A percentile compares a stretch with the other conserved stretches of the same genome.
phyloP scores from a whole-genome alignment of 257 asterid species.

The Cynanchum wilfordii region DNA sequence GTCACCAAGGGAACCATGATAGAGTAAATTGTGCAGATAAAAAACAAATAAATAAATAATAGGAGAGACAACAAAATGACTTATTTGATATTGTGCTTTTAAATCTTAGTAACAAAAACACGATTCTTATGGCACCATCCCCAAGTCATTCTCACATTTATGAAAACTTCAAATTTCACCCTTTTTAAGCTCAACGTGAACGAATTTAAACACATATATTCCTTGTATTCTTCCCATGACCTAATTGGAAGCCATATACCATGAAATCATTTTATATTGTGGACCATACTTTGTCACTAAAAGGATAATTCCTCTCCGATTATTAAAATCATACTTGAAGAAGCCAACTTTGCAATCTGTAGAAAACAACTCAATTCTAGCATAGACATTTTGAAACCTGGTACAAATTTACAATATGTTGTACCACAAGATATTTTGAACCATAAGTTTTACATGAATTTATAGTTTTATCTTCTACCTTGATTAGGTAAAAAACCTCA shows the following conservation, averaged over 20 bases:
- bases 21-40: too few species aligned
- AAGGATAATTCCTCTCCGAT: too few species aligned
- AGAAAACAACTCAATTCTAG: too few species aligned
- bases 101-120: background rate
- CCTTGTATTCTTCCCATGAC: background rate
- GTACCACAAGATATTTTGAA: background rate
- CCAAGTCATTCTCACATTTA: background rate
- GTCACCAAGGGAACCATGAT: background rate
- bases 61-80: background rate
- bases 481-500: background rate
- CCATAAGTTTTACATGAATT: background rate
- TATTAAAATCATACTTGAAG: too few species aligned
- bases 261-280: background rate
- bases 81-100: background rate
- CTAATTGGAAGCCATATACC: background rate
- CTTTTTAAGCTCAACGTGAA: background rate
- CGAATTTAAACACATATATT: background rate
- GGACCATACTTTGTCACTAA: background rate
- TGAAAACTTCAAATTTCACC: background rate
- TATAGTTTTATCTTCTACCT: background rate
- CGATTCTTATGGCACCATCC: background rate
- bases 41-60: too few species aligned
- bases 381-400: too few species aligned
- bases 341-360: too few species aligned
- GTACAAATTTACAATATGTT: background rate